These are phyloP conservation scores for Fusarium irregulare DNA, from an alignment of 2,329 filamentous ascomycete genomes.

Conservation along the genomic window DNA sequence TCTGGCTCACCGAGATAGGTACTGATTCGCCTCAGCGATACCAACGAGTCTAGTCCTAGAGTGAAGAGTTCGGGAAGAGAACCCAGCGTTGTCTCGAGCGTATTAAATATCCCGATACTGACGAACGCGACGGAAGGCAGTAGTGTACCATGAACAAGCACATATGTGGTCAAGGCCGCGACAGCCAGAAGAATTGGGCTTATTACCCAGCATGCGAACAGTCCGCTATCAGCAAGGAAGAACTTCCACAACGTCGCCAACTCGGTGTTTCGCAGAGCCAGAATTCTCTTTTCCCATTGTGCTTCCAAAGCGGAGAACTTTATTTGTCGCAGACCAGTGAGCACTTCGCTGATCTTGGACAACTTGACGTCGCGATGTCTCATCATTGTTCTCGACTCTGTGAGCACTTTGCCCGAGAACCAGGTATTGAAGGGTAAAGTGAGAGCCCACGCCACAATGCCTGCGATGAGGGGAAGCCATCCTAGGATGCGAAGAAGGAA, in stretches of 20 bases:
- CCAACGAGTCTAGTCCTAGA: slow-evolving; percentile 75
- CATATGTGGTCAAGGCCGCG: slow-evolving; percentile 75
- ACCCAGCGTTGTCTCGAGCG: slow-evolving; percentile 75
- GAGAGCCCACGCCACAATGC: slow-evolving; percentile 70
- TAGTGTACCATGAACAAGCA: slow-evolving; percentile 69
- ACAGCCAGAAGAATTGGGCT: slow-evolving; percentile 79
- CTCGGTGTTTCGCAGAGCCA: slow-evolving; percentile 70
- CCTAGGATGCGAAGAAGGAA: slow-evolving; percentile 77
- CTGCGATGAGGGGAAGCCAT: slow-evolving; percentile 74
- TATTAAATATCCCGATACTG: slow-evolving; percentile 77
- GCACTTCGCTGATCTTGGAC: slow-evolving; percentile 77
- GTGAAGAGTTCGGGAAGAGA: slow-evolving; percentile 78
- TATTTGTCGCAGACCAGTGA: slow-evolving; percentile 83
- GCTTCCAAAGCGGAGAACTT: slow-evolving; percentile 81
- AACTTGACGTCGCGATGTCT: slow-evolving; percentile 79
- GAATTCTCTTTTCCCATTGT: slow-evolving; percentile 77
- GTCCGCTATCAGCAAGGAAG: slow-evolving; percentile 70
- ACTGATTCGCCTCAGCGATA: slow-evolving; percentile 76
- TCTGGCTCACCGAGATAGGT: slow-evolving; percentile 75
- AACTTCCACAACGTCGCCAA: slow-evolving; percentile 72
- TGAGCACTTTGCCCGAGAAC: slow-evolving; percentile 71
- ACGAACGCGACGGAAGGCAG: slow-evolving; percentile 81
- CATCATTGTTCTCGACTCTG: slow-evolving; percentile 76
- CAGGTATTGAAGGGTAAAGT: slow-evolving; percentile 75
- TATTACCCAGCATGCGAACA: slow-evolving; percentile 77